Evolutionary conservation across 192 early-diverging fungal genomes (phyloP), one percentile per base, ranked within the genome.

Genomic region (Diversispora eburnea): DNA sequence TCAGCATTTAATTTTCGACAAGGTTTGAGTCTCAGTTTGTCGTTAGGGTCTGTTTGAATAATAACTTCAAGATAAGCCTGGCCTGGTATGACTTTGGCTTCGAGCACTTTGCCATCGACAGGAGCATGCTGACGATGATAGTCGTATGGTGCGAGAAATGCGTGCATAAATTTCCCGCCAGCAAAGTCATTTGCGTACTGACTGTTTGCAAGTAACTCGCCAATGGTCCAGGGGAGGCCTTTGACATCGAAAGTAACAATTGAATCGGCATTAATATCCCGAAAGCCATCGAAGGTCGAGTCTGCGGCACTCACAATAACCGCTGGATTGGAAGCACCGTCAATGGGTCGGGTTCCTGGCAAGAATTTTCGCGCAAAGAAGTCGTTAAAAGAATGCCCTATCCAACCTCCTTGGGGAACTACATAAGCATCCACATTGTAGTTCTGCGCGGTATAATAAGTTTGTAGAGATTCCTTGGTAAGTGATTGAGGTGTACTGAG

Each of bases 301-400:
- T 67, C 65, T 22, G 65, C 65, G n/a, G 65, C n/a, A 25, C 65
- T 67, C 45, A 67, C 65, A 20, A 67, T 67, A 51, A 67, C 47
- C 15, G 46, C 46, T 33, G 65, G 65, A 33, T 67, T 25, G 7
- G 0, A 0, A 51, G 65, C 45, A 2, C 65, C 45, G 3, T 67
- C 65, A 33, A 67, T 67, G 65, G 65, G 65, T 20, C 65, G 65
- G 6, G 65, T 20, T 10, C 65, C 65, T 47, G 65, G 65, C 65
- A 67, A 67, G n/a, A 67, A 46, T 49, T 67, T 46, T 67, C 65
- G 65, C 4, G 65, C 47, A 3, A 67, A 67, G 15, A 67, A 67
- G 8, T 67, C 65, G 25, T 67, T 67, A 19, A 49, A 67, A 47
- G 17, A 51, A 67, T 22, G 65, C 65, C 65, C n/a, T n/a, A n/a